Evolutionary conservation across 139 green algal species (phyloP).

Genomic region (Mychonastes homosphaera): DNA sequence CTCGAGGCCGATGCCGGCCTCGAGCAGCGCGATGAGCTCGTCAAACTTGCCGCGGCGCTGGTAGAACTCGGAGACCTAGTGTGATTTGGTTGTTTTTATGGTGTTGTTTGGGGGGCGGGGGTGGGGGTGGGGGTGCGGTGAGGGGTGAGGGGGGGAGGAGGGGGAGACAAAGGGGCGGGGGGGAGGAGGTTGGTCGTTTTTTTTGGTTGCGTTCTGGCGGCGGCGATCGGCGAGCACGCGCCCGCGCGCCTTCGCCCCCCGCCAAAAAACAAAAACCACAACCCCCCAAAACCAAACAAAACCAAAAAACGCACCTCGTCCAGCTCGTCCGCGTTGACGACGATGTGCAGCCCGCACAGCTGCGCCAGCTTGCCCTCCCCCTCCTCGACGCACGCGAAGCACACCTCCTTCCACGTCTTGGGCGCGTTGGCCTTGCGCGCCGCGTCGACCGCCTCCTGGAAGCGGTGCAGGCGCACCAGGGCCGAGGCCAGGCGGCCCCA

Average conservation of each 20-base stretch:
- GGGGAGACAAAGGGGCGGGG: no score
- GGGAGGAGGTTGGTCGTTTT: no score
- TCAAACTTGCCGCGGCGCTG: slow-evolving; percentile 80
- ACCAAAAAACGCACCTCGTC: slow-evolving; percentile 70
- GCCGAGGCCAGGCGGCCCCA: slow-evolving; percentile 83
- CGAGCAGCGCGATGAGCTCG: slow-evolving; percentile 91
- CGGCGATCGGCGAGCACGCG: no score
- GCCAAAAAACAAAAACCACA: neutral
- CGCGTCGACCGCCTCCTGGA: slow-evolving; percentile 79
- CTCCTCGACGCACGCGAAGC: slow-evolving; percentile 94
- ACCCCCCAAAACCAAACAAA: neutral
- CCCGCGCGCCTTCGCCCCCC: neutral
- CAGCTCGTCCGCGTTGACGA: slow-evolving; percentile 96
- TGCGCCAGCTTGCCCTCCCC: slow-evolving; percentile 92
- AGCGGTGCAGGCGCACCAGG: slow-evolving; percentile 76
- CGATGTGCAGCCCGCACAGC: slow-evolving; percentile 97
- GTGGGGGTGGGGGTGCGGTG: no score
- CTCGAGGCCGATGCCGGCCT: slow-evolving; percentile 94
- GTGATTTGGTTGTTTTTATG: neutral
- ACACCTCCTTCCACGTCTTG: slow-evolving; percentile 94
- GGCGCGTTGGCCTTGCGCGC: slow-evolving; percentile 92
- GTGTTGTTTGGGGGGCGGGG: neutral
- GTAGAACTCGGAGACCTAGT: slow-evolving; percentile 81
- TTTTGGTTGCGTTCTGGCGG: no score
- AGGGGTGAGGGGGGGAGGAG: no score